These are phyloP conservation scores for Parascedosporium putredinis DNA, from an alignment of 2,329 filamentous ascomycete genomes.

Conservation along the genomic window DNA sequence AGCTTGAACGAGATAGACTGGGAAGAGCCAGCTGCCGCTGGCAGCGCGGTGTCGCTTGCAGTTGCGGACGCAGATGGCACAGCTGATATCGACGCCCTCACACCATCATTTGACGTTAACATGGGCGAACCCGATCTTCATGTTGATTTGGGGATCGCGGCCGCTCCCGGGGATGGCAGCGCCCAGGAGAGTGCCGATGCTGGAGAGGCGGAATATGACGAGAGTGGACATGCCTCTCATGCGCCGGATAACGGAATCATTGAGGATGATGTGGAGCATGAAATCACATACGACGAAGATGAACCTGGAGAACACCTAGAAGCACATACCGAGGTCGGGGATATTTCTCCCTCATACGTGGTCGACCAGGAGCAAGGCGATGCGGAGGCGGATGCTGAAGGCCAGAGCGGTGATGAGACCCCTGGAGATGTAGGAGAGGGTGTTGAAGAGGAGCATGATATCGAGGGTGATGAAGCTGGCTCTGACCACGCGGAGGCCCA, in stretches of 20 bases:
- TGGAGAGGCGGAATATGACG: background rate
- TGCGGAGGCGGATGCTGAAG: slow-evolving; percentile 14
- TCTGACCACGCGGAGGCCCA: slow-evolving; percentile 9
- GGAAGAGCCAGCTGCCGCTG: slow-evolving; percentile 8
- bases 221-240: background rate
- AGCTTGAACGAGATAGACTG: slow-evolving; percentile 12
- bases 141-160: slow-evolving; percentile 15
- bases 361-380: slow-evolving; percentile 4
- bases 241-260: background rate
- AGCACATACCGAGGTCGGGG: background rate
- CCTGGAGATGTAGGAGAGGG: slow-evolving; percentile 10
- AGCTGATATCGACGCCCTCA: slow-evolving; percentile 11
- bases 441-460: slow-evolving; percentile 10
- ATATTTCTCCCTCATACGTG: background rate
- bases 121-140: slow-evolving; percentile 22
- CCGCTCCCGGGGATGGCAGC: background rate
- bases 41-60: slow-evolving; percentile 5
- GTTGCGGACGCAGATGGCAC: slow-evolving; percentile 15
- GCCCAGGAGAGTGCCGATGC: background rate
- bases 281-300: slow-evolving; percentile 14
- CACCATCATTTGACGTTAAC: slow-evolving; percentile 9
- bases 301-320: slow-evolving; percentile 7
- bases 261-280: slow-evolving; percentile 9
- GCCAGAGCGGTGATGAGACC: slow-evolving; percentile 11
- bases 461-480: slow-evolving; percentile 10